Base-by-base conservation (phyloP, 768 basidiomycete genomes). In the Stropharia rugosoannulata region DNA sequence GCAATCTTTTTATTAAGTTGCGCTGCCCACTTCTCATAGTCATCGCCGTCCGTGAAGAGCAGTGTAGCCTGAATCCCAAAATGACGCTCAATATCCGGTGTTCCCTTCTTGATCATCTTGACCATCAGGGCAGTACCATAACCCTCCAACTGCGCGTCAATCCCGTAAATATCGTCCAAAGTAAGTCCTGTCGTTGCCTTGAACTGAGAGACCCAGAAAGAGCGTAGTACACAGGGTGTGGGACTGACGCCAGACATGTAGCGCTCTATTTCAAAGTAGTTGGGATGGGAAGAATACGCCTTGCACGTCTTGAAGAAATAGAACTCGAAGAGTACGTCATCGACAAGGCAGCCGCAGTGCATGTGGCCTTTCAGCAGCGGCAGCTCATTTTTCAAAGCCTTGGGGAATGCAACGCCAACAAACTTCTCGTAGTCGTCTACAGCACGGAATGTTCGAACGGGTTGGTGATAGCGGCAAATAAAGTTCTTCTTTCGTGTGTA, bases 251-350 rank as follows among this genome's bases (percentile, higher is more conserved):
- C 22, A 5, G 22, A 6, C 22, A 53, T 42, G 8, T 27, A 16
- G 5, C 27, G 10, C 5, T 5, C 22, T 2, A 19, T 11, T 12
- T 19, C 27, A 3, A 10, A 35, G 6, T 44, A 27, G 3, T 43
- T 35, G 5, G 27, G 16, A 16, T 53, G 27, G 15, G 51, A 27
- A 5, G 51, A 53, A 22, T 11, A 19, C 8, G 42, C n/a, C 10
- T 18, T 29, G 41, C 35, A 37, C 5, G 51, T 53, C 42, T 53
- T 53, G 41, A 41, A 53, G n/a, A 53, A 25, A 13, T n/a, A 45
- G 19, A 53, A 53, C 16, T 53, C 51, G 7, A 44, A 11, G 5
- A 53, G 42, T 15, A 43, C 42, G 42, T 53, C 51, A 16, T 53
- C 51, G 12, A 53, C 37, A 8, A 27, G 5, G 16, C 51, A 53